These are phyloP conservation scores for Heliosperma pusillum DNA, from an alignment of 148 eudicot genomes.

Conservation along the genomic window DNA sequence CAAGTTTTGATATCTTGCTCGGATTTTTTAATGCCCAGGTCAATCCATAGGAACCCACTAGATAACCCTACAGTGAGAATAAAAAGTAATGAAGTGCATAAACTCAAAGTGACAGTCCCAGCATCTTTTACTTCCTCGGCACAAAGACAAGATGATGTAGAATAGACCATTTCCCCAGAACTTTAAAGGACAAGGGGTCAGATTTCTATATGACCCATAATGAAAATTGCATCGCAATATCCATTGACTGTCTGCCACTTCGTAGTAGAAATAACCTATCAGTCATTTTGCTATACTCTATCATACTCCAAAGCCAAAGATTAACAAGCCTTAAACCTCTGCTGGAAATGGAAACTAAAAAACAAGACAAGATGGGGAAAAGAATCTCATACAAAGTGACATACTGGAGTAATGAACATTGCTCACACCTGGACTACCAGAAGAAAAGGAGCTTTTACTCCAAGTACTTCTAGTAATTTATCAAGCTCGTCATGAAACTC, in stretches of 20 bases:
- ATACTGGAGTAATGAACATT: conserved; percentile 4
- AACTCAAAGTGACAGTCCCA: neutral
- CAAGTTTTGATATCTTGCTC: conserved; percentile 67
- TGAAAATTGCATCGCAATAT: neutral
- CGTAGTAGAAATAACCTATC: neutral
- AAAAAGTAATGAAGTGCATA: conserved; percentile 1
- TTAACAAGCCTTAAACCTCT: neutral
- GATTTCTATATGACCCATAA: neutral
- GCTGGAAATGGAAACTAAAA: neutral
- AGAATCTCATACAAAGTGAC: conserved; percentile 2
- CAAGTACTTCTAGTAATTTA: conserved; percentile 71
- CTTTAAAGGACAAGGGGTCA: too few relatives aligned
- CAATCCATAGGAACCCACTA: conserved; percentile 97
- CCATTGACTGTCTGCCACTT: too few relatives aligned
- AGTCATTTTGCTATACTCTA: neutral
- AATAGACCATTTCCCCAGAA: too few relatives aligned
- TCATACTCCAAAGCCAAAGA: neutral
- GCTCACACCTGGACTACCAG: conserved; percentile 84
- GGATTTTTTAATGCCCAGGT: conserved; percentile 96
- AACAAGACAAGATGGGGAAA: neutral
- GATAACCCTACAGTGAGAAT: conserved; percentile 65
- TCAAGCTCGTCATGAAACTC: conserved; percentile 87
- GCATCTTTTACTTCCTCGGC: neutral
- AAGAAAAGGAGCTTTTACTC: conserved; percentile 60
- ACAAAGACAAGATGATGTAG: neutral